phyloP scores from a whole-genome alignment of 495 filamentous ascomycete genomes.

The Penicillium roqueforti region DNA sequence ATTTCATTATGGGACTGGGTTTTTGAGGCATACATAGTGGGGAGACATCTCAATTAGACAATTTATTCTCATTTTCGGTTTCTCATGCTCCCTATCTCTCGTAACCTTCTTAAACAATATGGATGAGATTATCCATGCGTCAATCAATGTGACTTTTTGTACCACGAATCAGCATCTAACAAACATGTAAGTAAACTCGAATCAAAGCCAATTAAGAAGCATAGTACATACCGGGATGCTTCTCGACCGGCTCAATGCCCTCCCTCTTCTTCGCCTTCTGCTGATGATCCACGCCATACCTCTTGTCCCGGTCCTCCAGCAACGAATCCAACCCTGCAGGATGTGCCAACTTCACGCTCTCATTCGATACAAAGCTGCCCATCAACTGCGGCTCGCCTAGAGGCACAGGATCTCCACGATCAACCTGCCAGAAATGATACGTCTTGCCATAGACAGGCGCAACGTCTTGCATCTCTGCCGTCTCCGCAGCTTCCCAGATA shows the following conservation, averaged over 20 bases:
- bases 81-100: background rate
- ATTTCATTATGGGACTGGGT: constrained; percentile 52
- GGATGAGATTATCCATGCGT: background rate
- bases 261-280: constrained; percentile 61
- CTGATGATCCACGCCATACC: constrained; percentile 57
- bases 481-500: constrained; percentile 74
- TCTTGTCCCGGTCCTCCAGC: constrained; percentile 60
- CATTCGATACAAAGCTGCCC: constrained; percentile 62
- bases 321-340: constrained; percentile 54
- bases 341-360: constrained; percentile 55
- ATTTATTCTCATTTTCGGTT: constrained; percentile 2
- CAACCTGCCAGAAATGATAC: constrained; percentile 87
- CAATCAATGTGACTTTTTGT: constrained; percentile 22
- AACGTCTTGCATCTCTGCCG: constrained; percentile 71
- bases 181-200: constrained; percentile 6
- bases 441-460: constrained; percentile 76
- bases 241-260: constrained; percentile 52
- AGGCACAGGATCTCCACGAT: constrained; percentile 72
- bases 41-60: constrained; percentile 33
- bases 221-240: constrained; percentile 50
- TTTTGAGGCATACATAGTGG: constrained; percentile 40
- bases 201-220: background rate
- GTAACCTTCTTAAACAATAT: background rate
- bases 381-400: constrained; percentile 73
- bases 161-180: constrained; percentile 48